Evolutionary conservation across 257 asterid genomes (phyloP).

Genomic region (Petrea volubilis): DNA sequence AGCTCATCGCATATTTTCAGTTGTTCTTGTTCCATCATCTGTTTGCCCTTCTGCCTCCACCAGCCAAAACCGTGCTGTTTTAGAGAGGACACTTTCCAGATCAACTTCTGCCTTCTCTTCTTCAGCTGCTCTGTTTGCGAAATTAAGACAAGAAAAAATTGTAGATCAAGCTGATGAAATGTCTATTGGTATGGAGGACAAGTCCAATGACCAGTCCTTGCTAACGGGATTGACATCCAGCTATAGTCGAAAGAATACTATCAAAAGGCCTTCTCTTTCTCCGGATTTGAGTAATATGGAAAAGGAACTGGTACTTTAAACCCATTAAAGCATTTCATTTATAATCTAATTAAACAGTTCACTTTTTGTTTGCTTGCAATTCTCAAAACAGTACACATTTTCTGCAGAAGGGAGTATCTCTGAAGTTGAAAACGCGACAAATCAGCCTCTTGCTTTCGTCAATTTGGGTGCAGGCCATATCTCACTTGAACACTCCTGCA

Average conservation of each 20-base stretch:
- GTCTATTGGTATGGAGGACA: conserved; percentile 35
- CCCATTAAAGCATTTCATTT: conserved; percentile 19
- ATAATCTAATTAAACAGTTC: neutral
- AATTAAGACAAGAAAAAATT: conserved; percentile 46
- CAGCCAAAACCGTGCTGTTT: conserved; percentile 36
- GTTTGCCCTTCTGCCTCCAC: conserved; percentile 53
- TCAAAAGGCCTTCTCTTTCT: conserved; percentile 50
- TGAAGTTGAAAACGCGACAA: conserved; percentile 67
- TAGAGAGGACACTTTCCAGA: conserved; percentile 67
- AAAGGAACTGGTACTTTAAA: conserved; percentile 53
- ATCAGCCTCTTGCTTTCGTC: conserved; percentile 78
- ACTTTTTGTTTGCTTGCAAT: conserved; percentile 16
- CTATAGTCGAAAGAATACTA: conserved; percentile 44
- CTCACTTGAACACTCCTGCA: conserved; percentile 57
- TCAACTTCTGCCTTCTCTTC: conserved; percentile 71
- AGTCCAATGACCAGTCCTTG: conserved; percentile 48
- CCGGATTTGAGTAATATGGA: conserved; percentile 40
- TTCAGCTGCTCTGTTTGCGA: conserved; percentile 65
- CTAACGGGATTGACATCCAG: conserved; percentile 58
- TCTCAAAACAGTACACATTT: conserved; percentile 24
- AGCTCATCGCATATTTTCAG: conserved; percentile 74
- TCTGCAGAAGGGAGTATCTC: conserved; percentile 64
- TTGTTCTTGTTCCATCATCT: conserved; percentile 76
- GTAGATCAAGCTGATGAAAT: conserved; percentile 41
- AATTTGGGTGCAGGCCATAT: conserved; percentile 72